Base-by-base conservation (phyloP, 2,329 filamentous ascomycete genomes). In the Colletotrichum endophyticum region DNA sequence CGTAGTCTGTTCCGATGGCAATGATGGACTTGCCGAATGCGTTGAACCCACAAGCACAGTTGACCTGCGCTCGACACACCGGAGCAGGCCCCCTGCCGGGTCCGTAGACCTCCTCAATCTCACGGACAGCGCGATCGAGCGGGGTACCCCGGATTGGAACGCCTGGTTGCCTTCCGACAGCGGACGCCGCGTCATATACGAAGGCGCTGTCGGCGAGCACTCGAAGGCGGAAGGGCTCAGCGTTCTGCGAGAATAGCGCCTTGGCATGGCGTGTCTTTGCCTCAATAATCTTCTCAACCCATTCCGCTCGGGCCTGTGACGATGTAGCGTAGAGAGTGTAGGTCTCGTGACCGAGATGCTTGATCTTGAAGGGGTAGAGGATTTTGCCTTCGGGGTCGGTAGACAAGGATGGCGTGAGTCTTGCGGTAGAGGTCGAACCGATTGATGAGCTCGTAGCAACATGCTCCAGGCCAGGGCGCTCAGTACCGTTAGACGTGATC, bases 131-230 rank as follows among this genome's bases (percentile, higher is more conserved):
- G 75, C 96, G 91, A 84, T 99, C 96, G 19, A 99, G 89, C 2
- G 97, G 98, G 1, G 98, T 99, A 6, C 95, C 96, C 80, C 94
- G 93, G 82, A 99, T 97, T 11, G 94, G 91, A 25, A 98, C 94
- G 73, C 92, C 88, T 19, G 88, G 86, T 61, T 89, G 92, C 83
- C 91, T 94, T 15, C 92, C 89, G 53, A 91, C 87, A 63, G 89
- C 87, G 5, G 91, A 90, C 72, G 90, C 83, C 6, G 88, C 86
- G 79, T 98, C 95, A 80, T 96, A 96, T 13, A 94, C 93, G 84
- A 99, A 99, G 0, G 96, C 95, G 59, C 95, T 94, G 83, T 99
- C 97, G 0, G 97, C 96, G 83, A 99, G 93, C 11, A 99, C 96
- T 27, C 95, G 93, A 9, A 99, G 88, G 67, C 95, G 91, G 90